Percentiles rank a stretch among this genome's conserved stretches.
These are phyloP conservation scores for Chrysosphaeria jannelii DNA, from an alignment of 2,329 filamentous ascomycete genomes.

Conservation along the genomic window DNA sequence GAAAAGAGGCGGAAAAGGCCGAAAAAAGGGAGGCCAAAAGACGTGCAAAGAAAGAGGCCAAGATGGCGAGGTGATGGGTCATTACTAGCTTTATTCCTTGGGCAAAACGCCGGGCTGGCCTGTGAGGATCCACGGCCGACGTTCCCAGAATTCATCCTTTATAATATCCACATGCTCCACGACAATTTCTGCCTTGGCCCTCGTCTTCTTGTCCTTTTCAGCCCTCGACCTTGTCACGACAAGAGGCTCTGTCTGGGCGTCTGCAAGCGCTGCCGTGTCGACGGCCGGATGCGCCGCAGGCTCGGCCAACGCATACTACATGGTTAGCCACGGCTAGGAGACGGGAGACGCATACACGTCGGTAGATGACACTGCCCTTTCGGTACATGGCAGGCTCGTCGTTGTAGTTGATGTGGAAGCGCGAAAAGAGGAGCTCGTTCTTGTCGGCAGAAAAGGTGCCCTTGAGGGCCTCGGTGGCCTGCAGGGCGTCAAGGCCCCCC, in stretches of 20 bases:
- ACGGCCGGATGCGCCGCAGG: conserved; percentile 16
- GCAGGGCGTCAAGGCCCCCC: conserved; percentile 26
- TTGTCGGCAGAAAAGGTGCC: conserved; percentile 69
- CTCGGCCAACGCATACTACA: conserved; percentile 40
- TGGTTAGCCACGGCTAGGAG: neutral
- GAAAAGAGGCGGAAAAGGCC: conserved; percentile 1
- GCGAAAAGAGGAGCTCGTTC: conserved; percentile 78
- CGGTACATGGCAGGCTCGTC: conserved; percentile 78
- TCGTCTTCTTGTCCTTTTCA: conserved; percentile 57
- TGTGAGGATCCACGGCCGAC: conserved; percentile 55
- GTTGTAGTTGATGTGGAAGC: conserved; percentile 89
- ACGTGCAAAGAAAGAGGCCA: conserved; percentile 1
- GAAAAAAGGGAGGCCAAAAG: neutral
- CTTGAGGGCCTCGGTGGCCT: conserved; percentile 55
- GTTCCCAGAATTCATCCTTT: conserved; percentile 78
- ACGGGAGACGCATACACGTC: conserved; percentile 23
- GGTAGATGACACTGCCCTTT: conserved; percentile 78
- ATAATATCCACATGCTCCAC: conserved; percentile 83
- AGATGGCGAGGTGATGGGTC: neutral
- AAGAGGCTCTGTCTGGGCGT: conserved; percentile 19
- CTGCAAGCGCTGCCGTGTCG: conserved; percentile 14
- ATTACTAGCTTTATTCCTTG: conserved; percentile 17
- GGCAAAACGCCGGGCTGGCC: conserved; percentile 42
- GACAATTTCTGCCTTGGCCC: conserved; percentile 50
- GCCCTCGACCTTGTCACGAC: conserved; percentile 46